Evolutionary conservation across 2,329 filamentous ascomycete species (phyloP), one percentile per base, ranked within the genome.

Genomic region (Aspergillus amoenus): DNA sequence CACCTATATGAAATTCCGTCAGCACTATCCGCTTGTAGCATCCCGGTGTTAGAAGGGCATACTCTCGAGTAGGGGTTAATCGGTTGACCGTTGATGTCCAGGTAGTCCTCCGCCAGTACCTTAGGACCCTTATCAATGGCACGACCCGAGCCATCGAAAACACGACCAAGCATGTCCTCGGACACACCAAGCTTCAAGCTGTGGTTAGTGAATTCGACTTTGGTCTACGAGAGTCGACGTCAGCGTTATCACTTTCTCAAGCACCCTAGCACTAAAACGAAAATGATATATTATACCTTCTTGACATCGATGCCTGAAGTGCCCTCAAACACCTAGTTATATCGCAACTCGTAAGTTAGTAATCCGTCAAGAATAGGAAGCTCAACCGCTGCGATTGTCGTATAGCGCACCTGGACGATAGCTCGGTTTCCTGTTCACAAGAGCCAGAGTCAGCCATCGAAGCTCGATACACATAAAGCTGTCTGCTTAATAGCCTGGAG

Each of bases 111-210:
- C 52, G 94, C 93, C 64, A 99, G 81, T 70, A 99, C 94, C 82
- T 97, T 97, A 61, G 94, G 94, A 54, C 95, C 94, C 82, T 97
- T 99, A 81, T 99, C 94, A 76, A 99, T 99, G 68, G 95, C 90
- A 77, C 93, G 89, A 73, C 94, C 94, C 60, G 94, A 97, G 70
- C 94, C 94, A 81, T 99, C 93, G 74, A 99, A 99, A 77, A 97
- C 92, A 81, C 95, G 93, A 65, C 94, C 94, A 79, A 99, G 80
- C 94, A 99, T 99, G 82, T 99, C 94, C 81, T 99, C 95, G 52
- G 94, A 97, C 59, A 99, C 94, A 78, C 94, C 94, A 52, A 99
- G 89, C 85, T 97, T 97, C 81, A 99, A 82, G 81, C 91, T 97
- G 81, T 97, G 86, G 60, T 94, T 94, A 32, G 90, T 95, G 78